phyloP scores from a whole-genome alignment of 352 stramenopile species.

The Phytophthora multivora region DNA sequence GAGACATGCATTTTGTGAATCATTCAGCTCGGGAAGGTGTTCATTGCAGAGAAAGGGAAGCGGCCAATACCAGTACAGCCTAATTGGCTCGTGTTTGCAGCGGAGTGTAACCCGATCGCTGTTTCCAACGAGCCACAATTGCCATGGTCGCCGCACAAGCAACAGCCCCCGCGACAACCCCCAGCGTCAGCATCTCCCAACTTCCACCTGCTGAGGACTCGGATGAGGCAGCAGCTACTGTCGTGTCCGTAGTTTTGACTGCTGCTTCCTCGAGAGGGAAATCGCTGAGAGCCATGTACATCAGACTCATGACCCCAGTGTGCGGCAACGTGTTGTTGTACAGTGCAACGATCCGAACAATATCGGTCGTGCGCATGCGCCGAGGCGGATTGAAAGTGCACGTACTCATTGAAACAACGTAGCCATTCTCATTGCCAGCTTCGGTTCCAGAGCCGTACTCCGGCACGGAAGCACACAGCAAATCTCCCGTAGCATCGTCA shows the following conservation, averaged over 20 bases:
- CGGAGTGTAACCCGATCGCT: constrained; percentile 56
- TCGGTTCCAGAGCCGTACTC: constrained; percentile 64
- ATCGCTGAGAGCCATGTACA: constrained; percentile 78
- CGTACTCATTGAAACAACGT: constrained; percentile 73
- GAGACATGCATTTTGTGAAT: constrained; percentile 20
- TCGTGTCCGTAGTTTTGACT: constrained; percentile 9
- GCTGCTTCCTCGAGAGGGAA: constrained; percentile 34
- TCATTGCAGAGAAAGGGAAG: not conserved
- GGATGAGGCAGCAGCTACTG: not conserved
- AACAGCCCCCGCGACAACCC: constrained; percentile 31
- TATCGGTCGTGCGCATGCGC: constrained; percentile 68
- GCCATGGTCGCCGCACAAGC: constrained; percentile 27
- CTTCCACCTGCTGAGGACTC: constrained; percentile 1
- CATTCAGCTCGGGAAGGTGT: not conserved
- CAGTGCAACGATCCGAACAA: constrained; percentile 74
- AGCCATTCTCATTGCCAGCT: constrained; percentile 73
- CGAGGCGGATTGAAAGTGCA: constrained; percentile 78
- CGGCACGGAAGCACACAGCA: constrained; percentile 69
- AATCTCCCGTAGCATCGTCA: constrained; percentile 65
- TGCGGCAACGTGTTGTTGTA: constrained; percentile 85
- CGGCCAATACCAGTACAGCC: not conserved
- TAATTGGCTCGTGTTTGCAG: constrained; percentile 30
- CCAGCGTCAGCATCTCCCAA: constrained; percentile 23
- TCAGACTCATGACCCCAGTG: constrained; percentile 79
- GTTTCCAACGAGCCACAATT: constrained; percentile 49